Base-by-base conservation (phyloP, 2,329 filamentous ascomycete species). In the Tetracladium maxilliforme region DNA sequence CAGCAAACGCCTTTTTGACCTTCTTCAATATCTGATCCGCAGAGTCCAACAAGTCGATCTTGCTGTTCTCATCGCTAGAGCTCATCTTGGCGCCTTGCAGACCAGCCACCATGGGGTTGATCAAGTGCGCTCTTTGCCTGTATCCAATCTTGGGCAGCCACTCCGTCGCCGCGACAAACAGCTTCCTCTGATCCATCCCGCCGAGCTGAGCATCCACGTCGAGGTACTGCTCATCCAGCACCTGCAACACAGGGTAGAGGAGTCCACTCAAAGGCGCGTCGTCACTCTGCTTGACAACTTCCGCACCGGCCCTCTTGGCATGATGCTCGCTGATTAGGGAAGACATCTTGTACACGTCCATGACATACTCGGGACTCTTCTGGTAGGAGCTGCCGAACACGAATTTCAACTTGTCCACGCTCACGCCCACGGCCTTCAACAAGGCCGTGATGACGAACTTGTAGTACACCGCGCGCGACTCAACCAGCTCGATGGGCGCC, bases 51-150 rank as follows among this genome's bases (percentile, higher is more conserved):
- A 95, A 63, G 44, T 95, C 90, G 36, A 95, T 92, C 56, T 94
- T 94, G 44, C 72, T 81, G 49, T 81, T 76, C 30, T 70, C 53
- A 31, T 76, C 70, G 40, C 70, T 77, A n/a, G 74, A 67, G 42
- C 69, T 76, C 83, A 93, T 93, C 61, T 94, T 94, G 34, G 71
- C 77, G 19, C 82, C 70, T 33, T 70, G 75, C 8, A 95, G 58
- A 19, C 90, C 87, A 1, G 86, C 76, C 11, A 95, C 79, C 78
- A 95, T 92, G 12, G 82, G 72, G 50, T 84, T 84, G 63, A 84
- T 76, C 28, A 84, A 41, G 49, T 82, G 72, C 41, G 79, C 63
- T 42, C 80, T 53, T 53, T 53, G 45, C 38, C 70, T 70, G 62
- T 93, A 94, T 25, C 83, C 84, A 23, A 98, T 56, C 50, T 77